These are phyloP conservation scores for Aspergillus nomiae DNA, from an alignment of 2,329 filamentous ascomycete genomes.

Conservation along the genomic window DNA sequence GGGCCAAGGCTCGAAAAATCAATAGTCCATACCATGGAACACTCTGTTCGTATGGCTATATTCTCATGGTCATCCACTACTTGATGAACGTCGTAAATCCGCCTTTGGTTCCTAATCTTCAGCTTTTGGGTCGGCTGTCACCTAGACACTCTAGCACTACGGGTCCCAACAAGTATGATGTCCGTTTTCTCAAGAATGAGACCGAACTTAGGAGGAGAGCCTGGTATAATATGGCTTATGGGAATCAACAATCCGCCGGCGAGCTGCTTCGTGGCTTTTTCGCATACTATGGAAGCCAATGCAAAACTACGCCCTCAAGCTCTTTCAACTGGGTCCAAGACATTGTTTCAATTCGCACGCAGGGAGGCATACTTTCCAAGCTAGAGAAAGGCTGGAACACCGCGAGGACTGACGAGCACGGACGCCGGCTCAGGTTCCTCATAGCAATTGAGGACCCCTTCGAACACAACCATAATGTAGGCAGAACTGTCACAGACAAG, in stretches of 20 bases:
- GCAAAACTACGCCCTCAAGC: background rate
- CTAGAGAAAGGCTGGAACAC: background rate
- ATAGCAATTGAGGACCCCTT: background rate
- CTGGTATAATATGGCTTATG: background rate
- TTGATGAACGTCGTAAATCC: background rate
- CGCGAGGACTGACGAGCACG: background rate
- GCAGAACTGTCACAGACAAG: background rate
- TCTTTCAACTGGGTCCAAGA: background rate
- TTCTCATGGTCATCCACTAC: constrained; percentile 2
- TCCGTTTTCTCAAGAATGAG: constrained; percentile 69
- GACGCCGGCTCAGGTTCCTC: background rate
- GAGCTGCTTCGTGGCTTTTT: constrained; percentile 1
- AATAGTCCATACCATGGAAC: background rate
- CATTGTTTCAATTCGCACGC: background rate
- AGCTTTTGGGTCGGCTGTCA: background rate
- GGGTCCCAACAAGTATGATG: background rate
- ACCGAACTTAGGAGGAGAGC: constrained; percentile 66
- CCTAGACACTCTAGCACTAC: background rate
- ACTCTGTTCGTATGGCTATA: constrained; percentile 1
- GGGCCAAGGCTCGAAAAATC: constrained; percentile 1
- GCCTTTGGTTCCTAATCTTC: constrained; percentile 1
- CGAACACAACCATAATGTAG: constrained; percentile 1
- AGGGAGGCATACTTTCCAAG: background rate
- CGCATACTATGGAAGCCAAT: background rate
- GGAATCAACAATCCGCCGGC: background rate